Conservation (phyloP, 1,284 basidiomycete species). For the Ganoderma sp. region DNA sequence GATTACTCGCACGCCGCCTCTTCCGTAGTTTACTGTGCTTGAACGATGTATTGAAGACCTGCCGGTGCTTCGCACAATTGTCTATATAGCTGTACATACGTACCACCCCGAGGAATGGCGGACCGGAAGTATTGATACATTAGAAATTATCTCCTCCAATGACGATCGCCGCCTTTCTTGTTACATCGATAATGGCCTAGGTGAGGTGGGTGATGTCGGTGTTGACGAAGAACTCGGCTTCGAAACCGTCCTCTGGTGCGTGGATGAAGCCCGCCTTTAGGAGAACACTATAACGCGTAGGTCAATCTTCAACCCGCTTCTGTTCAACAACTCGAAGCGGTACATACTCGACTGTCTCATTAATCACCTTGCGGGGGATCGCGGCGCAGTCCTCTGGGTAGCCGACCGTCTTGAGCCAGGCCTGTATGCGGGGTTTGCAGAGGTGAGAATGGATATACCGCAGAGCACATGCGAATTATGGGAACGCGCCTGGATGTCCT, state of each 20-base stretch:
- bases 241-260: slow-evolving; percentile 62
- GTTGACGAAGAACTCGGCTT: slow-evolving; percentile 67
- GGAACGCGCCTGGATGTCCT: slow-evolving; percentile 70
- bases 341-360: slow-evolving; percentile 71
- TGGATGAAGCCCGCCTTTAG: slow-evolving; percentile 79
- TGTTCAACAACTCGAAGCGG: neutral
- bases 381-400: slow-evolving; percentile 73
- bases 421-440: slow-evolving; percentile 45
- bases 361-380: slow-evolving; percentile 68
- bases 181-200: slow-evolving; percentile 25
- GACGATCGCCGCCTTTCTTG: neutral
- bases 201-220: slow-evolving; percentile 53
- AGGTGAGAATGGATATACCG: slow-evolving; percentile 25
- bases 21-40: neutral
- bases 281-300: slow-evolving; percentile 56
- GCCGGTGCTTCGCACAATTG: neutral
- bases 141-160: neutral
- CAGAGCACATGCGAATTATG: slow-evolving; percentile 4
- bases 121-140: neutral
- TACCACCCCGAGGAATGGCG: neutral
- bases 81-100: neutral
- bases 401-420: slow-evolving; percentile 82
- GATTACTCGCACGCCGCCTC: neutral
- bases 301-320: neutral
- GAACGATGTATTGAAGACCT: neutral